Evolutionary conservation across 1,284 basidiomycete species (phyloP).

Genomic region (Xanthoconium separans): DNA sequence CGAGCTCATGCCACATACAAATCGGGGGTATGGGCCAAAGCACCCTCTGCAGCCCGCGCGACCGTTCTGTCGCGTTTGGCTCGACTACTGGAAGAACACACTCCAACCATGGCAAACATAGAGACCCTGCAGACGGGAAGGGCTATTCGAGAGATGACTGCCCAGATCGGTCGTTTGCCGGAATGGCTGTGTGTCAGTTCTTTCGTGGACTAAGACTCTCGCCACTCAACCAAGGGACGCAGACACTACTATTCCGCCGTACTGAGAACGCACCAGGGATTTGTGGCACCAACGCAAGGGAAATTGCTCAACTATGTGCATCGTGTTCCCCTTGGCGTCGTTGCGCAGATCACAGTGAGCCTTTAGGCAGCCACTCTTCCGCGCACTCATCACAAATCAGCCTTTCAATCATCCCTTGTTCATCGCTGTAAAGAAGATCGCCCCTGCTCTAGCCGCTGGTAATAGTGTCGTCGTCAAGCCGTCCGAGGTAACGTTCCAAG

Average conservation of each 20-base stretch:
- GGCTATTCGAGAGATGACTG: slow-evolving; percentile 74
- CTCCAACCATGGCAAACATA: slow-evolving; percentile 60
- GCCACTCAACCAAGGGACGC: slow-evolving; percentile 3
- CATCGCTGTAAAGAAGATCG: slow-evolving; percentile 84
- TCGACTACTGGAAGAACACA: slow-evolving; percentile 51
- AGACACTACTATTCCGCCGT: slow-evolving; percentile 78
- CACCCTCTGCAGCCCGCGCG: slow-evolving; percentile 57
- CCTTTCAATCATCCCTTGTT: slow-evolving; percentile 83
- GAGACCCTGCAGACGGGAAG: slow-evolving; percentile 77
- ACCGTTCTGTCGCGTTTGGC: slow-evolving; percentile 66
- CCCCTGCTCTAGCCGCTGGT: slow-evolving; percentile 80
- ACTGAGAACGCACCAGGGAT: slow-evolving; percentile 64
- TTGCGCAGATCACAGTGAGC: slow-evolving; percentile 76
- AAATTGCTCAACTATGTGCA: slow-evolving; percentile 75
- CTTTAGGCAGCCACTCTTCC: slow-evolving; percentile 9
- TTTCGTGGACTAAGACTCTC: background rate
- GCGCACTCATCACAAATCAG: slow-evolving; percentile 35
- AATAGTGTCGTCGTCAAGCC: slow-evolving; percentile 84
- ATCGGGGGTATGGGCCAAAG: slow-evolving; percentile 69
- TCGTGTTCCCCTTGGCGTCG: slow-evolving; percentile 77
- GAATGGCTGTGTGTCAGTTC: slow-evolving; percentile 71
- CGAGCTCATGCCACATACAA: slow-evolving; percentile 58
- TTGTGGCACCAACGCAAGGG: slow-evolving; percentile 77
- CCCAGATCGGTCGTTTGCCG: slow-evolving; percentile 69
- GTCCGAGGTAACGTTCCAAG: slow-evolving; percentile 52